These are phyloP conservation scores for Fusarium guadeloupense DNA, from an alignment of 2,329 filamentous ascomycete genomes.

Conservation along the genomic window DNA sequence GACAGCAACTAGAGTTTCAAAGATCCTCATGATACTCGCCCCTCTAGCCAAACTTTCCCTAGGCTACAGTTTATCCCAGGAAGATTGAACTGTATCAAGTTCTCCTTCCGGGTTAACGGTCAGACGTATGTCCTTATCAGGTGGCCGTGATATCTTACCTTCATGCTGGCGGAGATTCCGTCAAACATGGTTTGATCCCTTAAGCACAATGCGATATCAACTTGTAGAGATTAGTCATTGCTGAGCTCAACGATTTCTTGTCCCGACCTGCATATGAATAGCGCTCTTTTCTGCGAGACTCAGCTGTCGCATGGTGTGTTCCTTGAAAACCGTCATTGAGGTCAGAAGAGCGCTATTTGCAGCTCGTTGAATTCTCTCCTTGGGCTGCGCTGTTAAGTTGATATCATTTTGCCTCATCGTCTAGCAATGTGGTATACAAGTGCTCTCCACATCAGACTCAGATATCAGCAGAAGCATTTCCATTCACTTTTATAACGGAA, in stretches of 20 bases:
- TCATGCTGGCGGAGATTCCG: conserved; percentile 11
- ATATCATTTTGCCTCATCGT: neutral
- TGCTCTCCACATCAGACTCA: neutral
- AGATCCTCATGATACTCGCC: neutral
- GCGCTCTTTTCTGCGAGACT: conserved; percentile 13
- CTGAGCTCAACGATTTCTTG: neutral
- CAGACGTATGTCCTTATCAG: neutral
- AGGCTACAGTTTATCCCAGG: neutral
- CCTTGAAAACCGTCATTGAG: conserved; percentile 33
- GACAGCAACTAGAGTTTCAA: neutral
- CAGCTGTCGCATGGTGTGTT: conserved; percentile 31
- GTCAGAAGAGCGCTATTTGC: conserved; percentile 10
- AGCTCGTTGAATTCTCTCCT: conserved; percentile 23
- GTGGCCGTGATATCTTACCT: neutral
- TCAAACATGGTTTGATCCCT: conserved; percentile 1
- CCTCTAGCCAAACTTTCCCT: conserved; percentile 2
- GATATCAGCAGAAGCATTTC: neutral
- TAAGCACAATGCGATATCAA: conserved; percentile 12
- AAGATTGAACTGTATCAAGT: neutral
- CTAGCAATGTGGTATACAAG: neutral
- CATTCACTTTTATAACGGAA: conserved; percentile 16
- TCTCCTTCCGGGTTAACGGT: neutral
- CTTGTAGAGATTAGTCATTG: neutral
- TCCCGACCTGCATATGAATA: conserved; percentile 13
- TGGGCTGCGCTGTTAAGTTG: neutral